Base-by-base conservation (phyloP, 2,329 filamentous ascomycete genomes). In the Didymella lethalis region DNA sequence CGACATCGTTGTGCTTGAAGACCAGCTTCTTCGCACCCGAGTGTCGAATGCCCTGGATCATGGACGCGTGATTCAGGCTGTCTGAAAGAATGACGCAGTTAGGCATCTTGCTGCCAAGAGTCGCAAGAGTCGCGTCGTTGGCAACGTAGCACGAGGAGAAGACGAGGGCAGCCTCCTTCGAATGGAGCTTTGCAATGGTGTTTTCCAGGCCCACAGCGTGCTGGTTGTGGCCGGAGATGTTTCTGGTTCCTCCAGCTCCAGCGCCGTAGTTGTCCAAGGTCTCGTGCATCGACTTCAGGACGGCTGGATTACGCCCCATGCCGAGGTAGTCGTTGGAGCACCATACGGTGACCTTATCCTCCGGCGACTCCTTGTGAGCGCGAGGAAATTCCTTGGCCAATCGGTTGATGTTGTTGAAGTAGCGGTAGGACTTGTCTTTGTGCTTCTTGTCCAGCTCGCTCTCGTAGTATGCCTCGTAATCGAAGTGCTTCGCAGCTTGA, bases 401-500 rank as follows among this genome's bases (percentile, higher is more conserved):
- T 34, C 95, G 93, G 76, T 99, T 99, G 87, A 99, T 99, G 84
- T 99, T 99, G 85, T 99, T 99, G 84, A 99, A 99, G 83, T 98
- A 98, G 75, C 95, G 92, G 83, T 99, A 99, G 51, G 93, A 97
- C 83, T 97, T 98, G 85, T 99, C 95, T 85, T 96, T 93, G 85
- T 97, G 95, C 83, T 99, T 99, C 86, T 97, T 98, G 71, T 97
- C 92, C 68, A 99, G 81, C 78, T 99, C 94, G 62, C 82, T 82
- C 65, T 89, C 82, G 81, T 98, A 99, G 80, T 97, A 99, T 46
- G 78, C 86, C 72, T 97, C 88, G 74, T 99, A 99, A 79, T 98
- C 86, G 79, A 97, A 99, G 72, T 88, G 91, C 34, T 78, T 75
- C 32, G 83, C 83, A 41, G 79, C 73, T 4, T 84, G 82, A 51